phyloP scores from a whole-genome alignment of 2,329 filamentous ascomycete species.

The Venturia aucupariae region DNA sequence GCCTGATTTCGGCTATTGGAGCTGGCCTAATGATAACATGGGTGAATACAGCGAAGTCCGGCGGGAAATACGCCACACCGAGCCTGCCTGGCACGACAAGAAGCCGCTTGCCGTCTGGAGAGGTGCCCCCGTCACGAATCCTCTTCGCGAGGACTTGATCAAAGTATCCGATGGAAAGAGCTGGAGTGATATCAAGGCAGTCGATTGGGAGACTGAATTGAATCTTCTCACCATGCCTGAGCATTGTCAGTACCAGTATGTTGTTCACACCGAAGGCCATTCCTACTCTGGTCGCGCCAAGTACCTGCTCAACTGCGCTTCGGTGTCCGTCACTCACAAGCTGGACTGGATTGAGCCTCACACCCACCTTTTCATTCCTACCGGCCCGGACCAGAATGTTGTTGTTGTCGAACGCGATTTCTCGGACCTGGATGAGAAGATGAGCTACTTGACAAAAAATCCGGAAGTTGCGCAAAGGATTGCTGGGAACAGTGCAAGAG shows the following conservation, averaged over 20 bases:
- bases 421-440: slow-evolving; percentile 28
- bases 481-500: slow-evolving; percentile 38
- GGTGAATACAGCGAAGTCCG: slow-evolving; percentile 18
- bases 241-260: slow-evolving; percentile 21
- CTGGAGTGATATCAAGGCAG: slow-evolving; percentile 24
- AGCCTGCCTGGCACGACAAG: slow-evolving; percentile 21
- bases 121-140: slow-evolving; percentile 24
- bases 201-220: slow-evolving; percentile 21
- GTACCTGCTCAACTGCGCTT: slow-evolving; percentile 27
- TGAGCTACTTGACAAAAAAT: slow-evolving; percentile 35
- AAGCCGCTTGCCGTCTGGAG: slow-evolving; percentile 25
- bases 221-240: slow-evolving; percentile 22
- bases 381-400: slow-evolving; percentile 23
- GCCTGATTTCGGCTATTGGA: slow-evolving; percentile 20
- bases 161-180: slow-evolving; percentile 19
- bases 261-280: slow-evolving; percentile 20
- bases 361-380: slow-evolving; percentile 35
- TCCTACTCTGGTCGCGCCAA: slow-evolving; percentile 25
- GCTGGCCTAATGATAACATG: slow-evolving; percentile 16
- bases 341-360: slow-evolving; percentile 42
- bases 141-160: slow-evolving; percentile 21
- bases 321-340: slow-evolving; percentile 41
- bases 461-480: slow-evolving; percentile 37
- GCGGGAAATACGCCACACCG: slow-evolving; percentile 14
- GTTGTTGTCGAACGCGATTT: slow-evolving; percentile 19